These are phyloP conservation scores for Termitomyces sp. DNA, from an alignment of 768 basidiomycete species.

Conservation along the genomic window DNA sequence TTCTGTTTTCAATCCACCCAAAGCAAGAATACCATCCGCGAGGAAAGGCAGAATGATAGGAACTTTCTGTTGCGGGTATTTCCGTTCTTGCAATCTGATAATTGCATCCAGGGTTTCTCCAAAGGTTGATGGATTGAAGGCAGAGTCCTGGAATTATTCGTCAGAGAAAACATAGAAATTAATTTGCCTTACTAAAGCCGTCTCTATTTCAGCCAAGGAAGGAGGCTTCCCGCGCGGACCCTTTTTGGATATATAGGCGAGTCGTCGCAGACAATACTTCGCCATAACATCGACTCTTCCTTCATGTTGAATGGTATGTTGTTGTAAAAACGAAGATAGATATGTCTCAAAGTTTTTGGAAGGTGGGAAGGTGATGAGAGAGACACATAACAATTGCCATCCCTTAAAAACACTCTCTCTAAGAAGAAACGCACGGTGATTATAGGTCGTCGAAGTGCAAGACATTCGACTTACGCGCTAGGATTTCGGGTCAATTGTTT, in stretches of 20 bases:
- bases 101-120: conserved; percentile 86
- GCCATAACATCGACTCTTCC: conserved; percentile 88
- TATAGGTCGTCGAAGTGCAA: background rate
- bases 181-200: conserved; percentile 60
- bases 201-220: conserved; percentile 82
- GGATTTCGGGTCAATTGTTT: conserved; percentile 88
- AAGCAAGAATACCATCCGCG: conserved; percentile 83
- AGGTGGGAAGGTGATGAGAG: conserved; percentile 88
- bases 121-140: conserved; percentile 93
- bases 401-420: conserved; percentile 84
- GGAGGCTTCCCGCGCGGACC: conserved; percentile 86
- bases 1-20: conserved; percentile 80
- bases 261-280: conserved; percentile 80
- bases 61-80: conserved; percentile 79
- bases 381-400: conserved; percentile 89
- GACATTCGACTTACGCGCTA: conserved; percentile 49
- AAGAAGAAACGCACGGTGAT: conserved; percentile 4
- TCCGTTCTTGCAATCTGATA: conserved; percentile 78
- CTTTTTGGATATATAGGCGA: conserved; percentile 70
- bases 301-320: conserved; percentile 59
- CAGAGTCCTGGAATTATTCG: conserved; percentile 58
- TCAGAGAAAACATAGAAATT: conserved; percentile 7
- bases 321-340: conserved; percentile 73
- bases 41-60: conserved; percentile 95
- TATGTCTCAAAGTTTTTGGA: conserved; percentile 91